Percentiles rank a stretch among this genome's conserved stretches.
phyloP scores from a whole-genome alignment of 2,329 filamentous ascomycete species.

The Phialophora chinensis region DNA sequence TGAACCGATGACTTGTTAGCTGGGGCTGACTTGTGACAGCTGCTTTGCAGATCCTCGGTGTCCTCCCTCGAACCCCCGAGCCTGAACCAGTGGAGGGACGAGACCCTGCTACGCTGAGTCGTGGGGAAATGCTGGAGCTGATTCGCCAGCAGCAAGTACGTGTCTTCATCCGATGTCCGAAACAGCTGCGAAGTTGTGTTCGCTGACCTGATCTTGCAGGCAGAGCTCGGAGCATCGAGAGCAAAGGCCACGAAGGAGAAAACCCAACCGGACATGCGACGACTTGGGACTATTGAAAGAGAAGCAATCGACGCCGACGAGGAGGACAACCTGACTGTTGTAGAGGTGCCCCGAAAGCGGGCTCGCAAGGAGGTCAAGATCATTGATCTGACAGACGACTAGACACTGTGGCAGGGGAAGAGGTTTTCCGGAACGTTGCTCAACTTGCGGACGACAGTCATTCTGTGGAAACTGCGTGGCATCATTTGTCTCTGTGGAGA shows the following conservation, averaged over 20 bases:
- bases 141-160: background rate
- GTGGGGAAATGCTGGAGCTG: background rate
- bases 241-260: background rate
- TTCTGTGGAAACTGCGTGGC: background rate
- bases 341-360: background rate
- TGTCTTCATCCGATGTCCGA: too few relatives aligned
- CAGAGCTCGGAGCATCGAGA: background rate
- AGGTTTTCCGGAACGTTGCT: background rate
- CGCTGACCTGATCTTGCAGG: background rate
- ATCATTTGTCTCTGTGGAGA: background rate
- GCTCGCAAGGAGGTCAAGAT: background rate
- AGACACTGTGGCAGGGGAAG: background rate
- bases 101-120: background rate
- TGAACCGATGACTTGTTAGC: background rate
- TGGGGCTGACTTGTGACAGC: background rate
- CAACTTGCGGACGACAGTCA: background rate
- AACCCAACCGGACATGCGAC: background rate
- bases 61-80: background rate
- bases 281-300: background rate
- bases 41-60: slow-evolving; percentile 1
- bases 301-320: background rate
- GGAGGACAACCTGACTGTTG: background rate
- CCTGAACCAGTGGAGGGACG: background rate
- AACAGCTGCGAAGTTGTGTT: background rate
- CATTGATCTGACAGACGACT: background rate